phyloP scores from a whole-genome alignment of 805 yeast genomes.

The fission yeast (Schizosaccharomyces pombe) region ASM294v3 CU329670.1:1170501-1171000 shows the following conservation, averaged over 20 bases:
- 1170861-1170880: neutral
- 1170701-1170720: constrained; percentile 69
- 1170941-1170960: constrained; percentile 14
- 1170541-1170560: constrained; percentile 67
- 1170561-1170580: constrained; percentile 86
- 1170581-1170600: constrained; percentile 69
- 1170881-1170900: neutral
- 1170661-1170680: constrained; percentile 40
- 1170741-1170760: constrained; percentile 65
- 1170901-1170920: constrained; percentile 25
- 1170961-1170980: constrained; percentile 67
- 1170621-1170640: constrained; percentile 85
- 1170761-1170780: constrained; percentile 24
- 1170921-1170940: constrained; percentile 33
- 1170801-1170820: neutral
- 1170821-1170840: neutral
- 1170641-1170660: constrained; percentile 66
- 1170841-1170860: neutral
- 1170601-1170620: constrained; percentile 58
- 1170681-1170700: constrained; percentile 40
- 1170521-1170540: constrained; percentile 58
- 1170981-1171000: constrained; percentile 60
- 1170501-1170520: constrained; percentile 39
- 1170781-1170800: neutral
- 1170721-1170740: constrained; percentile 62